Evolutionary conservation across 768 basidiomycete species (phyloP), one percentile per base, ranked within the genome.

Genomic region (Ramaria rubella): DNA sequence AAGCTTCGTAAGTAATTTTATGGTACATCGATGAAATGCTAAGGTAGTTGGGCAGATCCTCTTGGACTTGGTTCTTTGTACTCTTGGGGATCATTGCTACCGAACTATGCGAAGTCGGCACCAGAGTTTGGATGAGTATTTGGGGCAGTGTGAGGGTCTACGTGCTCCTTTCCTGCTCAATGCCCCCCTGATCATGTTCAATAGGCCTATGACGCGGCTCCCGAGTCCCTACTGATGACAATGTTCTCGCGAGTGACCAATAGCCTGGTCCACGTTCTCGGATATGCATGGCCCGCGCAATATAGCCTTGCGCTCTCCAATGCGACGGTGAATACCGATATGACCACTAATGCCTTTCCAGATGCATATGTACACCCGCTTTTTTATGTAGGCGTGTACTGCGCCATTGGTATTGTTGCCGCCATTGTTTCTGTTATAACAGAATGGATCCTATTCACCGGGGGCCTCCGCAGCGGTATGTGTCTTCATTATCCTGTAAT

Each of bases 101-200:
- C 2, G 58, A 64, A 55, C 14, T 55, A 1, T 51, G 51, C 40
- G 64, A 59, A 6, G 50, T 65, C 44, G 29, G 45, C 21, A 60
- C 64, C n/a, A 62, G 66, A 53, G 50, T 58, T 44, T 74, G 71
- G 71, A 66, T 73, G 46, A 72, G 68, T 59, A 59, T 70, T 5
- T 62, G 59, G 49, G 49, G 36, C 29, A 36, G 24, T 45, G 45
- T 51, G 38, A 45, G 45, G n/a, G n/a, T n/a, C n/a, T n/a, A n/a
- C n/a, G n/a, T n/a, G n/a, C n/a, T n/a, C n/a, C n/a, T n/a, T n/a
- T n/a, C n/a, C n/a, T n/a, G n/a, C n/a, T n/a, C n/a, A n/a, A n/a
- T n/a, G n/a, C n/a, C n/a, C n/a, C n/a, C n/a, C n/a, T n/a, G n/a
- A n/a, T n/a, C n/a, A n/a, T n/a, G n/a, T n/a, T n/a, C n/a, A n/a